phyloP scores from a whole-genome alignment of 768 basidiomycete genomes.

The Tricholoma matsutake region DNA sequence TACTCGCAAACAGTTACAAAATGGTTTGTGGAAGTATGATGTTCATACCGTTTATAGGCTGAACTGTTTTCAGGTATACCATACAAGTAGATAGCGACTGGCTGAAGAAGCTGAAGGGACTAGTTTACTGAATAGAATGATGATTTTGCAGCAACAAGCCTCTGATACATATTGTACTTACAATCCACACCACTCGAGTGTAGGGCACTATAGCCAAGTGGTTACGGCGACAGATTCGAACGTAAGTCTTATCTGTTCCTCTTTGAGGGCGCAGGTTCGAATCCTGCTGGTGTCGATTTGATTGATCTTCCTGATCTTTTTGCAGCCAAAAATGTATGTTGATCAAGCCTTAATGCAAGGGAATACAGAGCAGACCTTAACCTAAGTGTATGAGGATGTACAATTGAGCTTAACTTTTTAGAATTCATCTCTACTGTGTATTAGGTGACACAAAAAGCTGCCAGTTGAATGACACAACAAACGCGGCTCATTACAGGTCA shows the following conservation, averaged over 20 bases:
- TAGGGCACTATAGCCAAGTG: constrained; percentile 72
- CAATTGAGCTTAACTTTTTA: no score
- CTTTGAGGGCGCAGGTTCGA: constrained; percentile 23
- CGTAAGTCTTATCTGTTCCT: constrained; percentile 20
- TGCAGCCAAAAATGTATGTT: no score
- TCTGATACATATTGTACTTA: no score
- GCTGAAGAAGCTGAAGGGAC: no score
- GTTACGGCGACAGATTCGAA: constrained; percentile 78
- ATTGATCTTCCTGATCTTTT: no score
- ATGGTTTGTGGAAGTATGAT: constrained; percentile 27
- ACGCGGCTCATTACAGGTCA: not conserved
- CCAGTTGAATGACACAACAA: not conserved
- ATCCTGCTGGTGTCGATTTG: constrained; percentile 22
- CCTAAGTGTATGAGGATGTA: no score
- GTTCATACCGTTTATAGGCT: not conserved
- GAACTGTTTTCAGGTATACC: constrained; percentile 34
- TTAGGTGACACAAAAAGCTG: not conserved
- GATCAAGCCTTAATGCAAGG: no score
- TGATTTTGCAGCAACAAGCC: no score
- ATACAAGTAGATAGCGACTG: constrained; percentile 31
- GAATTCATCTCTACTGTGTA: no score
- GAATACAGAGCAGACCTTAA: no score
- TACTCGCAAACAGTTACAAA: constrained; percentile 30
- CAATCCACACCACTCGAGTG: no score
- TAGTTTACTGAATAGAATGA: no score